phyloP scores from a whole-genome alignment of 768 basidiomycete species.

The Clavulina sp. region DNA sequence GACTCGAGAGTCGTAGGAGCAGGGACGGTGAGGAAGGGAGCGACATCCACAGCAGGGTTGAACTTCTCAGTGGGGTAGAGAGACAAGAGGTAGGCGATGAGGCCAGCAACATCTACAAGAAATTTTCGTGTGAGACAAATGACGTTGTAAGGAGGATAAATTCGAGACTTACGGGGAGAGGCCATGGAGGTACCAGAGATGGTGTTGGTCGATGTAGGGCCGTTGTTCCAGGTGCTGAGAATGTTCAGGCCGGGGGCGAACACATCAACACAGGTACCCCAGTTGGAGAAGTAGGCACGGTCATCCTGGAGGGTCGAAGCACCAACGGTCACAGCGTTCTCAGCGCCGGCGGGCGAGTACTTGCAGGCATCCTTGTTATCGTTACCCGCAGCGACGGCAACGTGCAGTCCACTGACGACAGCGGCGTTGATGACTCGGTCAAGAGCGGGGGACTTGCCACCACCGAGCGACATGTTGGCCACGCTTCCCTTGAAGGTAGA shows the following conservation, averaged over 20 bases:
- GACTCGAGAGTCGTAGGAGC: background rate
- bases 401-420: slow-evolving; percentile 73
- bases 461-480: slow-evolving; percentile 95
- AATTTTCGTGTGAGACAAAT: background rate
- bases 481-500: slow-evolving; percentile 86
- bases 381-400: slow-evolving; percentile 88
- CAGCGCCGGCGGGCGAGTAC: slow-evolving; percentile 81
- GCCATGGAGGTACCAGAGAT: slow-evolving; percentile 93
- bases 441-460: slow-evolving; percentile 74
- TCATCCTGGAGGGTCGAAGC: slow-evolving; percentile 70
- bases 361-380: slow-evolving; percentile 33
- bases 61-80: slow-evolving; percentile 58
- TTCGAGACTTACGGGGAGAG: slow-evolving; percentile 50
- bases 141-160: background rate
- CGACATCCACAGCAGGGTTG: slow-evolving; percentile 24
- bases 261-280: slow-evolving; percentile 77
- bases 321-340: slow-evolving; percentile 86
- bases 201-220: slow-evolving; percentile 40
- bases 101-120: slow-evolving; percentile 41
- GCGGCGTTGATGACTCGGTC: slow-evolving; percentile 76
- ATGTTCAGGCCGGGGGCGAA: slow-evolving; percentile 89
- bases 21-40: slow-evolving; percentile 4
- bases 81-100: slow-evolving; percentile 83
- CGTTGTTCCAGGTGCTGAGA: slow-evolving; percentile 67
- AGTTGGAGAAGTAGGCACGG: slow-evolving; percentile 87